Evolutionary conservation across 2,329 filamentous ascomycete genomes (phyloP).

Genomic region (Colletotrichum sojae): DNA sequence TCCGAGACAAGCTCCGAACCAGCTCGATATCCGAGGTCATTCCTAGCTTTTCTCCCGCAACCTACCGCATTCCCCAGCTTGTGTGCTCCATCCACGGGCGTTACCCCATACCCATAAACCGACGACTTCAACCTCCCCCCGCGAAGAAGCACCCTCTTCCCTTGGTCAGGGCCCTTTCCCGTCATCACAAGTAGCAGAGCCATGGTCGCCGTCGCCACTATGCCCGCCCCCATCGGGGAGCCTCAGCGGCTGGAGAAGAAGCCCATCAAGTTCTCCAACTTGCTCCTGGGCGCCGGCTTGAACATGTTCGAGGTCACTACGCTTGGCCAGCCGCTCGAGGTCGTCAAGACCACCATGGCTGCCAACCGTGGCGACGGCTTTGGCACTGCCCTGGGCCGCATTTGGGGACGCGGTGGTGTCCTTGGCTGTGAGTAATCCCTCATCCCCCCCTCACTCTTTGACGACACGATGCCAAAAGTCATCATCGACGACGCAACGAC

Average conservation of each 20-base stretch:
- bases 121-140: slow-evolving; percentile 44
- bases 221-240: slow-evolving; percentile 64
- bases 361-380: slow-evolving; percentile 95
- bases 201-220: slow-evolving; percentile 74
- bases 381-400: slow-evolving; percentile 82
- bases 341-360: slow-evolving; percentile 99
- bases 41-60: slow-evolving; percentile 36
- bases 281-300: slow-evolving; percentile 92
- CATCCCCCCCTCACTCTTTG: slow-evolving; percentile 16
- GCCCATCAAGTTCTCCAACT: slow-evolving; percentile 99
- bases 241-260: slow-evolving; percentile 88
- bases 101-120: slow-evolving; percentile 39
- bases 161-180: slow-evolving; percentile 96
- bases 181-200: slow-evolving; percentile 62
- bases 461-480: not conserved
- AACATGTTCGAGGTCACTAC: slow-evolving; percentile 92
- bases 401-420: slow-evolving; percentile 94
- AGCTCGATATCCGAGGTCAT: slow-evolving; percentile 41
- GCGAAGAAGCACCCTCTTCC: slow-evolving; percentile 93
- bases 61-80: slow-evolving; percentile 34
- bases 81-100: slow-evolving; percentile 23
- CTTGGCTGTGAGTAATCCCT: slow-evolving; percentile 84
- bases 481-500: not conserved
- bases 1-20: slow-evolving; percentile 34
- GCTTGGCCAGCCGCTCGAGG: slow-evolving; percentile 87